A percentile compares a stretch with the other conserved stretches of the same genome.
phyloP scores from a whole-genome alignment of 1,284 basidiomycete genomes.

The Takashimella koratensis region DNA sequence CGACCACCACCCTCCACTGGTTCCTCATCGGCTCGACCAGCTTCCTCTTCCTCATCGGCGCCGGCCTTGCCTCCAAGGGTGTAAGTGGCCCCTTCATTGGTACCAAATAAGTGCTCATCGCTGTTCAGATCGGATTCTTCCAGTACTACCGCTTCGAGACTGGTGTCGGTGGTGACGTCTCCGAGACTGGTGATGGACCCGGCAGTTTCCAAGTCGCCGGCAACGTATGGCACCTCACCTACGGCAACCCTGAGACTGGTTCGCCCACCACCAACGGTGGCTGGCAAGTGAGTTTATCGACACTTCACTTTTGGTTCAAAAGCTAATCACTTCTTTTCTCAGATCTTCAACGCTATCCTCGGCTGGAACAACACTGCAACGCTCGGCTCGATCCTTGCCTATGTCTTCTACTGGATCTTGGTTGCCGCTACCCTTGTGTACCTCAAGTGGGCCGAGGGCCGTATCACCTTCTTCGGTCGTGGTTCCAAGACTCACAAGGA shows the following conservation, averaged over 20 bases:
- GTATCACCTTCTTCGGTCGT: constrained; percentile 45
- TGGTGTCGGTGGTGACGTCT: constrained; percentile 67
- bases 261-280: constrained; percentile 45
- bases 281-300: constrained; percentile 10
- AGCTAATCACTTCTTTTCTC: constrained; percentile 39
- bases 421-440: constrained; percentile 61
- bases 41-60: constrained; percentile 83
- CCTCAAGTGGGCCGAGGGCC: constrained; percentile 63
- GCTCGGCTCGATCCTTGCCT: constrained; percentile 67
- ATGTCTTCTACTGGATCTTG: constrained; percentile 76
- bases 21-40: constrained; percentile 87
- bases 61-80: constrained; percentile 76
- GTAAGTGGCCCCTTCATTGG: no score
- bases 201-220: constrained; percentile 64
- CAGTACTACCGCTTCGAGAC: constrained; percentile 55
- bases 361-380: constrained; percentile 50
- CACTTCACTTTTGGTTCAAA: neutral
- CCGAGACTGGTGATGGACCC: constrained; percentile 59
- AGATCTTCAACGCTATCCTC: constrained; percentile 50
- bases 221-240: constrained; percentile 71
- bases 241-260: constrained; percentile 69
- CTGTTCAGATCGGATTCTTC: constrained; percentile 69
- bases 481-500: neutral
- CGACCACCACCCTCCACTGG: constrained; percentile 54
- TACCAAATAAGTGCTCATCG: no score